Conservation (phyloP, 495 filamentous ascomycete species). For the Pseudotulostoma volvatum region DNA sequence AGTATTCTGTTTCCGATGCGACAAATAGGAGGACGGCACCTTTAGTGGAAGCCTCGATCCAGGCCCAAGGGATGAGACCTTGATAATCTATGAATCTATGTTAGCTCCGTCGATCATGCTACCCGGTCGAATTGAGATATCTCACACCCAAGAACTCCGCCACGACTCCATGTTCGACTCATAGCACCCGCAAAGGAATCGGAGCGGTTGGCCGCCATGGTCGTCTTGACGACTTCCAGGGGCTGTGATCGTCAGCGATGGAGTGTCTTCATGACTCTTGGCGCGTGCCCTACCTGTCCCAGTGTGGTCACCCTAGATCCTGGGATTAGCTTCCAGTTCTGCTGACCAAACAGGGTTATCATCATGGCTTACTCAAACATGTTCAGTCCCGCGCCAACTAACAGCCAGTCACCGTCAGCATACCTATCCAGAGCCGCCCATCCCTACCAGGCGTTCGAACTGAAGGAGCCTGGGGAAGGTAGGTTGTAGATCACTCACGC, state of each 20-base stretch:
- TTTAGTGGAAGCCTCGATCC: slow-evolving; percentile 99
- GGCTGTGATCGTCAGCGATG: slow-evolving; percentile 40
- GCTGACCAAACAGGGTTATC: too few species aligned
- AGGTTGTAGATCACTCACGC: slow-evolving; percentile 36
- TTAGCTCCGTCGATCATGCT: too few species aligned
- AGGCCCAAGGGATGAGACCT: slow-evolving; percentile 98
- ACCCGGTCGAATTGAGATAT: too few species aligned
- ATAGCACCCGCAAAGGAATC: slow-evolving; percentile 76
- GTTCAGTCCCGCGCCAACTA: slow-evolving; percentile 88
- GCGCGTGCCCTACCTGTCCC: slow-evolving; percentile 46
- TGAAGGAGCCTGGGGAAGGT: too few species aligned
- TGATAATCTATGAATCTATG: slow-evolving; percentile 61
- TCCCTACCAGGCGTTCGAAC: too few species aligned
- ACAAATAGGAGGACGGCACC: slow-evolving; percentile 98
- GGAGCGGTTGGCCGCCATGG: slow-evolving; percentile 90
- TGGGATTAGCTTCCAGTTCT: too few species aligned
- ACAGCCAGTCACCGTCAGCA: too few species aligned
- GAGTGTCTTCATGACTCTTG: slow-evolving; percentile 6
- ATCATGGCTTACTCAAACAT: slow-evolving; percentile 91
- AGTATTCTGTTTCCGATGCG: slow-evolving; percentile 93
- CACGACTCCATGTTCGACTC: slow-evolving; percentile 78
- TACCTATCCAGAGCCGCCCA: too few species aligned
- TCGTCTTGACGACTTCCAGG: slow-evolving; percentile 97
- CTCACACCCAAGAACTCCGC: slow-evolving; percentile 91
- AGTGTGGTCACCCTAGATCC: slow-evolving; percentile 67